phyloP scores from a whole-genome alignment of 192 early-diverging fungal species.

The Entomortierella lignicola region DNA sequence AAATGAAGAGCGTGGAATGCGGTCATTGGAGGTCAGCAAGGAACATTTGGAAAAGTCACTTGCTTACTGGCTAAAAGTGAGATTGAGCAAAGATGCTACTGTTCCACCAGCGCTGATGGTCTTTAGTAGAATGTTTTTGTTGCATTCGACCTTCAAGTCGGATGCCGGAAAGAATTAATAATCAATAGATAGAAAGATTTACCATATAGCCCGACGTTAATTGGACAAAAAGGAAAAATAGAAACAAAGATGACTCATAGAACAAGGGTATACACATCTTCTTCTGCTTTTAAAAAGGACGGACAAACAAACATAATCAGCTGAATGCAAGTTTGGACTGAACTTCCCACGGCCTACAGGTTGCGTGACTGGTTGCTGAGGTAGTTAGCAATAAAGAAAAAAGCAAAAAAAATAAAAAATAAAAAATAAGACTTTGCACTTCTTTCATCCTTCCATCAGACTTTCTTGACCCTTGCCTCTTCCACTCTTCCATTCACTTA shows the following conservation, averaged over 20 bases:
- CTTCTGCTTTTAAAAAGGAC: no score
- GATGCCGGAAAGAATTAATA: slow-evolving; percentile 32
- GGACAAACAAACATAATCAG: no score
- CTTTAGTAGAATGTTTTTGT: slow-evolving; percentile 64
- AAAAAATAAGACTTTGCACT: not conserved
- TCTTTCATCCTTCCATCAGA: no score
- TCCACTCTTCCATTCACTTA: not conserved
- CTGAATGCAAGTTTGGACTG: no score
- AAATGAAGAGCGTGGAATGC: slow-evolving; percentile 67
- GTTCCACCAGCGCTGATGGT: slow-evolving; percentile 59
- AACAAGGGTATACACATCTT: no score
- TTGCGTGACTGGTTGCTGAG: not conserved
- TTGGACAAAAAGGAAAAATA: no score
- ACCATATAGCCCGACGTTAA: no score
- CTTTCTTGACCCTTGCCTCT: not conserved
- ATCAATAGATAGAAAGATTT: no score
- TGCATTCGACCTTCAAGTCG: slow-evolving; percentile 61
- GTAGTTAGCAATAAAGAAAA: not conserved
- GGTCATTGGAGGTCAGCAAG: slow-evolving; percentile 53
- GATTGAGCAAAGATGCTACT: slow-evolving; percentile 38
- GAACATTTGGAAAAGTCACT: slow-evolving; percentile 57
- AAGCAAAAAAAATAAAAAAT: not conserved
- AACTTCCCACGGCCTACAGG: slow-evolving; percentile 2
- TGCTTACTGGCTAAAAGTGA: slow-evolving; percentile 59
- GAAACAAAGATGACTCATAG: no score